phyloP scores from a whole-genome alignment of 2,329 filamentous ascomycete species.

The Lasiodiplodia citricola region DNA sequence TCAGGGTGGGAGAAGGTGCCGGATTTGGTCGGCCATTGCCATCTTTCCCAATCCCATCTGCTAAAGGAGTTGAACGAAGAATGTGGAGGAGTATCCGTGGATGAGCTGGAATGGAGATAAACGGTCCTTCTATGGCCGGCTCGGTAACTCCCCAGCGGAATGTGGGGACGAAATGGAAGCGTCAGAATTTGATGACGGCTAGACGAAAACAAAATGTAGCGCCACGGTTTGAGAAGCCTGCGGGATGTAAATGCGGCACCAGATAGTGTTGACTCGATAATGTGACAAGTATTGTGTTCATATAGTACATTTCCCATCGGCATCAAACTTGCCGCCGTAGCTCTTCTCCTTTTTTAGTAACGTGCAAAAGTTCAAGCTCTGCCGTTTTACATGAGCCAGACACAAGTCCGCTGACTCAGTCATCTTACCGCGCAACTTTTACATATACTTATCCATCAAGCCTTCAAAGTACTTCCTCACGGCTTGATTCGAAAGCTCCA shows the following conservation, averaged over 20 bases:
- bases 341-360: background rate
- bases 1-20: no score
- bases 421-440: background rate
- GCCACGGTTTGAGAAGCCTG: background rate
- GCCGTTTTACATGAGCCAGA: background rate
- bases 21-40: no score
- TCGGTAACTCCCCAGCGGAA: background rate
- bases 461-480: conserved; percentile 9
- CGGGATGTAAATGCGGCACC: background rate
- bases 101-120: background rate
- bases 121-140: background rate
- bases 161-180: background rate
- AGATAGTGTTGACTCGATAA: background rate
- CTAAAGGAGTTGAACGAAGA: background rate
- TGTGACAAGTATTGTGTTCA: background rate
- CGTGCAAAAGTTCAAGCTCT: no score
- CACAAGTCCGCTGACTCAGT: background rate
- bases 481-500: background rate
- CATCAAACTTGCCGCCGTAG: background rate
- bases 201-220: background rate
- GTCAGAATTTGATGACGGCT: background rate
- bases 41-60: no score
- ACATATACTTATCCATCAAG: conserved; percentile 20
- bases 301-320: background rate
- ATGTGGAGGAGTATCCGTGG: background rate